Conservation (phyloP, 495 filamentous ascomycete genomes). For the Corynascus novoguineensis region DNA sequence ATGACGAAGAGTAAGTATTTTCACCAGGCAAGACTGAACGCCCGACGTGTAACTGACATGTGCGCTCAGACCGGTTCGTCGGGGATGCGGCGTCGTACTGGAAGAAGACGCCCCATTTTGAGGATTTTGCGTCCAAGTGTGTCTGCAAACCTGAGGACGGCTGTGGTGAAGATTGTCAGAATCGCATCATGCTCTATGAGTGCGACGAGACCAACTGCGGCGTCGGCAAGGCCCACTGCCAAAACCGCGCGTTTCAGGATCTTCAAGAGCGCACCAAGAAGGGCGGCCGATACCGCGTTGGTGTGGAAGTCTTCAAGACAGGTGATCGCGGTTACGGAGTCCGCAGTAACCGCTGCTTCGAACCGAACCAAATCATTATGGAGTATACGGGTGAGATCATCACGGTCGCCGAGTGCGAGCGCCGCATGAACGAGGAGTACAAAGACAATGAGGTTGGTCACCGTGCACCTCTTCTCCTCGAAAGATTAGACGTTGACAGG, state of each 20-base stretch:
- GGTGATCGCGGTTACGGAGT: slow-evolving; percentile 84
- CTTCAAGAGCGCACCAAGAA: slow-evolving; percentile 68
- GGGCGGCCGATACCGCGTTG: slow-evolving; percentile 78
- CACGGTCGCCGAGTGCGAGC: slow-evolving; percentile 85
- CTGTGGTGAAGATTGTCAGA: slow-evolving; percentile 86
- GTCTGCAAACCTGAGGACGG: slow-evolving; percentile 71
- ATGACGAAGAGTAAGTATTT: slow-evolving; percentile 68
- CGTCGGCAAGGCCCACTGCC: slow-evolving; percentile 62
- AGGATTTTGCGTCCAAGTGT: slow-evolving; percentile 68
- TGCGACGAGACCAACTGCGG: slow-evolving; percentile 88
- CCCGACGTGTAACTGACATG: slow-evolving; percentile 3
- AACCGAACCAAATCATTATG: slow-evolving; percentile 90
- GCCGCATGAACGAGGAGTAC: slow-evolving; percentile 85
- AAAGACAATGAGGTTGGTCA: slow-evolving; percentile 77
- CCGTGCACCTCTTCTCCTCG: not conserved
- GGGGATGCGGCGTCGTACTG: slow-evolving; percentile 81
- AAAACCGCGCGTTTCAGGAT: slow-evolving; percentile 80
- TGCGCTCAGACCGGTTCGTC: slow-evolving; percentile 73
- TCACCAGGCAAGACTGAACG: not conserved
- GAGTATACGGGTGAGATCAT: slow-evolving; percentile 98
- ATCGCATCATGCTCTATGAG: slow-evolving; percentile 94
- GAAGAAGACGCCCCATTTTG: slow-evolving; percentile 69
- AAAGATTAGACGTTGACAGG: slow-evolving; percentile 19
- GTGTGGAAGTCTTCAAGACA: slow-evolving; percentile 93
- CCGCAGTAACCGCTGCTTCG: slow-evolving; percentile 80